Base-by-base conservation (phyloP, 495 filamentous ascomycete genomes). In the Pseudevernia furfuracea region DNA sequence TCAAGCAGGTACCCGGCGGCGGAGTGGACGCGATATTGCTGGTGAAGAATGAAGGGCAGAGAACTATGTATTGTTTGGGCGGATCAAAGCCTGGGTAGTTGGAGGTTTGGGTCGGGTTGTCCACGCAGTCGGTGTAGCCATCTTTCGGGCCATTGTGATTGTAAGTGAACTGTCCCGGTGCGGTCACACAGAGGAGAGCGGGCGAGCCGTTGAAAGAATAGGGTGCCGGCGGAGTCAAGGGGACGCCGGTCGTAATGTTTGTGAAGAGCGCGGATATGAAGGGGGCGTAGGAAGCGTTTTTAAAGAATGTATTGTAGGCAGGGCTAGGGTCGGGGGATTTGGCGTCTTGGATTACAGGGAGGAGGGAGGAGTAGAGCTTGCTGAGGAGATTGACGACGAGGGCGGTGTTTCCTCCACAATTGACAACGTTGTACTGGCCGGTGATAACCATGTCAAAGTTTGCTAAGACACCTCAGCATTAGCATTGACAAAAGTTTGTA, bases 261-360 rank as follows among this genome's bases (percentile, higher is more conserved):
- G 4, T 7, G 52, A 55, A 21, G 28, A 55, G 52, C 7, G 52
- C 17, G 28, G 52, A 55, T n/a, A 55, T 17, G 30, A 55, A 55
- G 15, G 52, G 30, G 52, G 52, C 34, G 30, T 65, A 59, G 62
- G 63, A 48, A 15, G 39, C n/a, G 36, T 59, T n/a, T 43, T 59
- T 59, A n/a, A 59, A 59, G 57, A 59, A 59, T 17, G 57, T 17
- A 0, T 15, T 19, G 17, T 59, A 59, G 39, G 57, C 57, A 17
- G 57, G 21, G 23, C 57, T 59, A 5, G 36, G 12, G 21, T 25
- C 8, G 23, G n/a, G 2, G 57, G n/a, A 25, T 30, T 32, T 2
- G 36, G 36, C 34, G 39, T 59, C 57, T 59, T 59, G 4, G 21
- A 59, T 59, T 5, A 59, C 57, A 3, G 57, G 57, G 7, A 39